Conservation (phyloP, 352 stramenopile species). For the Globisporangium middletonii region DNA sequence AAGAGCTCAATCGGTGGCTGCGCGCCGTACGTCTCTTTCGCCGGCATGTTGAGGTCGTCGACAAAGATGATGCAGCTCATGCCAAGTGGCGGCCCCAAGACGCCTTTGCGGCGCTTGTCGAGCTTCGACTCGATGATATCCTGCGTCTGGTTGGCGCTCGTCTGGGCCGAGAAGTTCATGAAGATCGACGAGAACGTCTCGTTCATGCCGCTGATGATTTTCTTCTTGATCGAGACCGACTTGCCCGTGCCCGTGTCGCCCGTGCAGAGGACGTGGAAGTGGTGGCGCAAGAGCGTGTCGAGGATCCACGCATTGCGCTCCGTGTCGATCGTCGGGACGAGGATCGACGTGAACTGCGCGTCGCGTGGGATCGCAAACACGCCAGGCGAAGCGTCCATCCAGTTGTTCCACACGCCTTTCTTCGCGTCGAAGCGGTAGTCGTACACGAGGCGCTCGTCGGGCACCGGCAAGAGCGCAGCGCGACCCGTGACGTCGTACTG, state of each 20-base stretch:
- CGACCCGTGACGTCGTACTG: conserved; percentile 41
- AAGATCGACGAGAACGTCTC: conserved; percentile 86
- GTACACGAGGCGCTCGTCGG: conserved; percentile 78
- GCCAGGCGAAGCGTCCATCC: conserved; percentile 43
- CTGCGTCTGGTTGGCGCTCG: conserved; percentile 91
- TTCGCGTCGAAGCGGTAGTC: conserved; percentile 90
- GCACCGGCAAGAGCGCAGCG: conserved; percentile 32
- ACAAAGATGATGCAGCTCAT: conserved; percentile 92
- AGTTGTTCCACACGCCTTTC: conserved; percentile 73
- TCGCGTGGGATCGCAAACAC: conserved; percentile 62
- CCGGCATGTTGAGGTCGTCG: conserved; percentile 94
- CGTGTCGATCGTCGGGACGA: conserved; percentile 93
- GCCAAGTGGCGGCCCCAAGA: conserved; percentile 86
- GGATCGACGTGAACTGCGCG: conserved; percentile 81
- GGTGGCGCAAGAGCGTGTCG: conserved; percentile 82
- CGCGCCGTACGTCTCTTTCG: conserved; percentile 91
- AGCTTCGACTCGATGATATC: conserved; percentile 93
- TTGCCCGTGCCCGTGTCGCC: conserved; percentile 94
- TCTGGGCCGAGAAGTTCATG: conserved; percentile 92
- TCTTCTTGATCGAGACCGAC: conserved; percentile 92
- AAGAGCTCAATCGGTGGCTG: conserved; percentile 92
- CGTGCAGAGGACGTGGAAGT: conserved; percentile 88
- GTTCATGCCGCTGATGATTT: conserved; percentile 78
- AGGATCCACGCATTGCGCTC: conserved; percentile 90
- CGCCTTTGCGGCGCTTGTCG: conserved; percentile 91